Evolutionary conservation across 1,139 yeast genomes (phyloP).

Genomic region (Diutina neorugosa): DNA sequence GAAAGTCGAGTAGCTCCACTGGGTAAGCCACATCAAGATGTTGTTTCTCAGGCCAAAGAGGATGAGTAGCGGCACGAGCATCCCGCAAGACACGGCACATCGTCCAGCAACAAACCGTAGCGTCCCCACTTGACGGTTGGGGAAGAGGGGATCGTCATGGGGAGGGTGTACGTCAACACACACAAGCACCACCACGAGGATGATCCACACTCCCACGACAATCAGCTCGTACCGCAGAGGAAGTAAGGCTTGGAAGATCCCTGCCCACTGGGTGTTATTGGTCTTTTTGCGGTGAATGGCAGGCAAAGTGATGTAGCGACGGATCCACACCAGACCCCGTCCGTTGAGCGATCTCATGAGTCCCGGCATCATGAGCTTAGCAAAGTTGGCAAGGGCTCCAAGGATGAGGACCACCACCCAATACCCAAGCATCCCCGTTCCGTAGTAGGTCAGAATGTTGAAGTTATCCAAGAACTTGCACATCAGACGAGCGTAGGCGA

Average conservation of each 20-base stretch:
- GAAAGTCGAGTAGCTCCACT: neutral
- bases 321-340: neutral
- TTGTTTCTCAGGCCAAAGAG: neutral
- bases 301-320: neutral
- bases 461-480: constrained; percentile 1
- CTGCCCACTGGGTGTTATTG: neutral
- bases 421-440: constrained; percentile 1
- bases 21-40: constrained; percentile 2
- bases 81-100: neutral
- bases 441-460: neutral
- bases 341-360: neutral
- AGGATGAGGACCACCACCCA: neutral
- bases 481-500: neutral
- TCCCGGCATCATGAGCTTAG: neutral
- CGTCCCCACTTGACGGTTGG: neutral
- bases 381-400: neutral
- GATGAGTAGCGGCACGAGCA: neutral
- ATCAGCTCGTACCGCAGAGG: neutral
- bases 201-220: neutral
- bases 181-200: neutral
- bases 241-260: neutral
- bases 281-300: neutral
- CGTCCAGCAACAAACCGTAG: constrained; percentile 3
- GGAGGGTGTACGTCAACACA: neutral
- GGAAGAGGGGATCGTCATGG: neutral